Base-by-base conservation (phyloP, 345 rosid genomes). In the Eucalyptus regnans region DNA sequence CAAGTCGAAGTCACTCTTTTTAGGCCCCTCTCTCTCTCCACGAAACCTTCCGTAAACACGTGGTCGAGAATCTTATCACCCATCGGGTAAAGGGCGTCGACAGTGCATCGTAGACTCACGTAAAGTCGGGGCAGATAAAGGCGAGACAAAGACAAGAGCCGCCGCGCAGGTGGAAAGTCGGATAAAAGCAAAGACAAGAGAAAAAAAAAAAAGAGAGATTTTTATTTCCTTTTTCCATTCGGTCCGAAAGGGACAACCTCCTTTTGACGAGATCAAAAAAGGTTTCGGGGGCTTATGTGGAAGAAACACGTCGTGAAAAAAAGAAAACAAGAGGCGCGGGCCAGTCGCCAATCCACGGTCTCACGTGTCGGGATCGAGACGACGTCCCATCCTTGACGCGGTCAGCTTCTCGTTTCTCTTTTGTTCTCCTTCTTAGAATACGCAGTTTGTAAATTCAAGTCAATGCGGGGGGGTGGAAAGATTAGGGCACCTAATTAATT, bases 141-240 rank as follows among this genome's bases (percentile, higher is more conserved):
- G 29, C 0, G 0, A 20, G 84, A 41, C 48, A 20, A 20, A 23
- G 23, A 37, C 83, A 18, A 56, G 62, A 56, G 29, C 62, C 29
- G 62, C 29, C 27, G 83, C 7, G 46, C 83, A 20, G 1, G 27
- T 76, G 83, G 83, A 41, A 76, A 37, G 41, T 37, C 10, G 27
- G 25, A 10, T 8, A 37, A 33, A 71, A 71, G 46, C 22, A 5
- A 37, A 5, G 13, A 6, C 46, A 37, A 71, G 6, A 37, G 27
- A 10, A 62, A 10, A 12, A 25, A 62, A 10, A 12, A 25, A 16
- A 14, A 29, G n/a, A 66, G 8, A 15, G 10, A 8, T 8, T 33
- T 33, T 1, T 16, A 1, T 9, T 17, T 31, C 22, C 3, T 16
- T 9, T 17, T 33, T 9, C 10, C 41, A 9, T 17, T 33, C 1